Evolutionary conservation across 2,329 filamentous ascomycete species (phyloP), one percentile per base, ranked within the genome.

Genomic region (Paramyrothecium sp.): DNA sequence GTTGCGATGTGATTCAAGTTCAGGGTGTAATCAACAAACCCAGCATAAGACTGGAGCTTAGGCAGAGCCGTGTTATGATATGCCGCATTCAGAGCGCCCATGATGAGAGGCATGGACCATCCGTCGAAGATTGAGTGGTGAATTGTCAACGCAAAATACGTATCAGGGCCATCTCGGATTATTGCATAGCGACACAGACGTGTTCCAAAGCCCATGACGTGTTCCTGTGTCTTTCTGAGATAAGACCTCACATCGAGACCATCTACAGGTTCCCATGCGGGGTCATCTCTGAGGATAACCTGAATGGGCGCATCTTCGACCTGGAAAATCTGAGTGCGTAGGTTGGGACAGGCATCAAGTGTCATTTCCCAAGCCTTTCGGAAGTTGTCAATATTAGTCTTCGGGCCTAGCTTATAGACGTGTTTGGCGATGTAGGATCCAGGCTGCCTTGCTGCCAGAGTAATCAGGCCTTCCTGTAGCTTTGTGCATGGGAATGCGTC

Each of bases 41-140:
- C 66, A 50, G 73, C 74, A 63, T 78, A 78, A 7, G 56, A 44
- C 5, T 54, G 11, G 10, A 48, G 71, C 50, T 10, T 46, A 44
- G 46, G 21, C 41, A 34, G 8, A 17, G 46, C 10, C 30, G 17
- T 26, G 16, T 30, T 33, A 21, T 44, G 48, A 23, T 63, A 63
- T 7, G 56, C 57, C 11, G 51, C 44, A 16, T 46, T 22, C 1
- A 63, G 46, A 2, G 55, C 33, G 13, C 58, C 54, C 30, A 65
- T 56, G 16, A 66, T 61, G 3, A 80, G 63, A 2, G 74, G 73
- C 73, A 79, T 75, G 1, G 74, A 77, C 76, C 79, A 81, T 13
- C 80, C 80, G 51, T 84, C 81, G 56, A 82, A 84, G 1, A 81
- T 65, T 16, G 75, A 74, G 58, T 83, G 81, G 23, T 67, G 65